phyloP scores from a whole-genome alignment of 495 filamentous ascomycete species.

The Daldinia vernicosa region DNA sequence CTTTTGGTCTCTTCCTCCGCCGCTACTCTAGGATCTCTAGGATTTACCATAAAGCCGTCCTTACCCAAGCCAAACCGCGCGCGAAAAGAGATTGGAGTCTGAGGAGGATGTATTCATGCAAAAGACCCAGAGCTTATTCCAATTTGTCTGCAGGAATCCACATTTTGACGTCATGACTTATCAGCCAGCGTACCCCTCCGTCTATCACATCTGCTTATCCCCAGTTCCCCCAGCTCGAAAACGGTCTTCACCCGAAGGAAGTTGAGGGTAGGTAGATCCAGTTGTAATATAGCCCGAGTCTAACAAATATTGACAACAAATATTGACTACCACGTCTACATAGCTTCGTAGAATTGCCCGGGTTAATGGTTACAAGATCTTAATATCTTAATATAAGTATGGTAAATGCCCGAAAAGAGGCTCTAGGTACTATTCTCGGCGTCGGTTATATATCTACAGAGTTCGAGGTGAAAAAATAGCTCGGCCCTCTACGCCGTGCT shows the following conservation, averaged over 20 bases:
- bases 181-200: slow-evolving; percentile 16
- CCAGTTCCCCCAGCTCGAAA: background rate
- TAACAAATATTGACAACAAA: background rate
- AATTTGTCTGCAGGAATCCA: slow-evolving; percentile 33
- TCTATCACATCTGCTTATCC: slow-evolving; percentile 14
- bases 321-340: background rate
- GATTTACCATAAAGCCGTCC: slow-evolving; percentile 13
- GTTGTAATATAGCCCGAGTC: background rate
- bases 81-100: slow-evolving; percentile 20
- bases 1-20: slow-evolving; percentile 36
- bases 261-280: background rate
- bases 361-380: background rate
- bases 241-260: background rate
- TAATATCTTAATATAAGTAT: background rate
- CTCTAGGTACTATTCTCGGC: slow-evolving; percentile 21
- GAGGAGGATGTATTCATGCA: slow-evolving; percentile 28
- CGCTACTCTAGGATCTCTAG: slow-evolving; percentile 23
- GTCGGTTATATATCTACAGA: slow-evolving; percentile 18
- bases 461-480: slow-evolving; percentile 7
- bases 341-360: background rate
- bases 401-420: background rate
- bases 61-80: slow-evolving; percentile 5
- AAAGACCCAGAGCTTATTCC: slow-evolving; percentile 27
- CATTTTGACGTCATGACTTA: slow-evolving; percentile 35
- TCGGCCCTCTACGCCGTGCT: slow-evolving; percentile 16